Conservation (phyloP, 1,139 yeast species). For the Nakaseomyces kungkrabaensis region DNA sequence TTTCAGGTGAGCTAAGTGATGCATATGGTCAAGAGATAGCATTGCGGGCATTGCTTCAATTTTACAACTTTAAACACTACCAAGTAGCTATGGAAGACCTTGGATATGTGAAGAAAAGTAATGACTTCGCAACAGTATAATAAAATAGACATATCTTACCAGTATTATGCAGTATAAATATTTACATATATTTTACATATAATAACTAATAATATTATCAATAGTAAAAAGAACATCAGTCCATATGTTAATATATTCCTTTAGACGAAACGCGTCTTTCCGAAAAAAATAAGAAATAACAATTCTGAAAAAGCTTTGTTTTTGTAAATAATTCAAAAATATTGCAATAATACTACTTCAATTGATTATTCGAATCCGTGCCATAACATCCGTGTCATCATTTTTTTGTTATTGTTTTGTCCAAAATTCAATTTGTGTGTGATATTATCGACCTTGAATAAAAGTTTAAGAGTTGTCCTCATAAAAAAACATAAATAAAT, state of each 20-base stretch:
- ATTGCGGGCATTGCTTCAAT: slow-evolving; percentile 66
- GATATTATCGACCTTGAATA: no score
- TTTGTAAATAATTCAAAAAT: background rate
- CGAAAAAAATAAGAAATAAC: background rate
- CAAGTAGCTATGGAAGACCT: slow-evolving; percentile 41
- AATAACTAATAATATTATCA: no score
- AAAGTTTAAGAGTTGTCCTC: no score
- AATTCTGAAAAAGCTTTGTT: background rate
- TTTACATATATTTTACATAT: background rate
- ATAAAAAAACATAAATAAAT: no score
- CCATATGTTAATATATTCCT: no score
- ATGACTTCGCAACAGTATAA: background rate
- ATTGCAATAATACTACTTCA: no score
- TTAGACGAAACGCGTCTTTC: background rate
- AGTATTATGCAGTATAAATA: no score
- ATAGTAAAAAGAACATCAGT: no score
- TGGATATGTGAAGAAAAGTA: slow-evolving; percentile 40
- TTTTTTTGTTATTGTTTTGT: no score
- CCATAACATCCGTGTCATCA: no score
- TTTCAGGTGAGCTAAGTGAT: slow-evolving; percentile 63
- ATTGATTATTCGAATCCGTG: no score
- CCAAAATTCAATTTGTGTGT: no score
- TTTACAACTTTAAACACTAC: slow-evolving; percentile 59
- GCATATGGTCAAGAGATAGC: slow-evolving; percentile 85
- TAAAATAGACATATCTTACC: background rate